These are phyloP conservation scores for Candolleomyces eurysporus DNA, from an alignment of 768 basidiomycete genomes.

Conservation along the genomic window DNA sequence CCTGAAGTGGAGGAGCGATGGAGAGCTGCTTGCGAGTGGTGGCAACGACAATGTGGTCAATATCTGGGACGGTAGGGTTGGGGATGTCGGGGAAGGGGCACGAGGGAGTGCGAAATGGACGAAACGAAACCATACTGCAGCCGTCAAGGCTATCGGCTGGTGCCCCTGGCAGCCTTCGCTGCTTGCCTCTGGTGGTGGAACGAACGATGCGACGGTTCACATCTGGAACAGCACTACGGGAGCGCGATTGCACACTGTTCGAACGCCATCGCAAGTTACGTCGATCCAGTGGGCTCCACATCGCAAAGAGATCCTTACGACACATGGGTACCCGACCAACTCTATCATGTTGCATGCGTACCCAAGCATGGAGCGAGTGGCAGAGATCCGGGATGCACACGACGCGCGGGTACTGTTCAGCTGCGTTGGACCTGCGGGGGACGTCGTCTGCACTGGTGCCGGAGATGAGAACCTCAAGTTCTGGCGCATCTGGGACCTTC, in stretches of 20 bases:
- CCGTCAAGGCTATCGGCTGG: conserved; percentile 92
- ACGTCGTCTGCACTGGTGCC: conserved; percentile 88
- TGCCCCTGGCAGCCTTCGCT: conserved; percentile 94
- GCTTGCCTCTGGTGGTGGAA: conserved; percentile 92
- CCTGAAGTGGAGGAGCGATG: conserved; percentile 83
- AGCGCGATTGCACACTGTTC: conserved; percentile 82
- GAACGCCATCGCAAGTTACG: conserved; percentile 89
- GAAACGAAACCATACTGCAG: conserved; percentile 88
- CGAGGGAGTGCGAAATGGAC: conserved; percentile 80
- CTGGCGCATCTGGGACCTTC: conserved; percentile 83
- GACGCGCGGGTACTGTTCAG: conserved; percentile 89
- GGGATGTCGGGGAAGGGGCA: conserved; percentile 49
- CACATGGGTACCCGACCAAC: conserved; percentile 93
- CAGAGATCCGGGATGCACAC: conserved; percentile 88
- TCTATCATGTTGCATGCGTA: conserved; percentile 81
- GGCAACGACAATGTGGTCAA: conserved; percentile 99
- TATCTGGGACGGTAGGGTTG: conserved; percentile 89
- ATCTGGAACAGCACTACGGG: conserved; percentile 93
- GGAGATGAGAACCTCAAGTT: conserved; percentile 97
- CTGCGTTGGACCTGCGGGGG: conserved; percentile 82
- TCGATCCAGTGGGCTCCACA: conserved; percentile 86
- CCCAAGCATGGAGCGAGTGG: conserved; percentile 78
- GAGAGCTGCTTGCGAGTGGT: conserved; percentile 88
- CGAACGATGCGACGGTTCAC: conserved; percentile 88
- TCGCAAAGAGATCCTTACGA: conserved; percentile 85